These are phyloP conservation scores for Fusarium brachygibbosum DNA, from an alignment of 2,329 filamentous ascomycete genomes.

Conservation along the genomic window DNA sequence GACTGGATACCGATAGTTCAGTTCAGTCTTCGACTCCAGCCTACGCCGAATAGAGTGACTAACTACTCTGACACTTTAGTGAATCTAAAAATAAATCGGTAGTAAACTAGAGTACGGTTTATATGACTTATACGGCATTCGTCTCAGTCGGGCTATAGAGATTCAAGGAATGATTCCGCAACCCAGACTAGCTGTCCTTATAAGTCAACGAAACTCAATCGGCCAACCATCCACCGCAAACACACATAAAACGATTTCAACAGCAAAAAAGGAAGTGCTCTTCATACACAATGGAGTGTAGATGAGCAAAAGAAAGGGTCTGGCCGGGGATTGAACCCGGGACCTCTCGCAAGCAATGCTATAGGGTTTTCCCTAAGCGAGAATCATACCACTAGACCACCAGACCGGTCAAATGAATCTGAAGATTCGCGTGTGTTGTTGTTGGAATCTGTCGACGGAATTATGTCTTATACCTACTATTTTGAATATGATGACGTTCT, in stretches of 20 bases:
- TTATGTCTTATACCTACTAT: neutral
- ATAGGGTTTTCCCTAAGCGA: constrained; percentile 38
- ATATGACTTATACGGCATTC: neutral
- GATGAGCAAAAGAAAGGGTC: constrained; percentile 52
- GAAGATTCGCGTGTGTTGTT: neutral
- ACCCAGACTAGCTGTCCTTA: neutral
- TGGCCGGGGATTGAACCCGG: constrained; percentile 63
- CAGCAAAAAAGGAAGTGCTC: neutral
- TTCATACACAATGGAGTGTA: neutral
- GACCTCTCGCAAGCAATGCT: constrained; percentile 59
- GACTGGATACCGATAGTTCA: neutral
- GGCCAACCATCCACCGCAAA: neutral
- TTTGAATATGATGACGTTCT: accelerated
- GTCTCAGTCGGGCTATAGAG: no score
- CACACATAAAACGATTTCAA: no score
- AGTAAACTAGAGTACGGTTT: neutral
- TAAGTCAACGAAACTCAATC: neutral
- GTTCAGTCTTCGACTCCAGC: neutral
- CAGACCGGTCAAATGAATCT: constrained; percentile 21
- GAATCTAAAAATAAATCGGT: neutral
- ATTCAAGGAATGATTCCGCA: neutral
- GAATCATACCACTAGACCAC: constrained; percentile 44
- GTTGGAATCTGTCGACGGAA: neutral
- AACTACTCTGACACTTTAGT: no score
- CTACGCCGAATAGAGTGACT: neutral